Percentiles rank a stretch among this genome's conserved stretches.
These are phyloP conservation scores for Citrus glauca DNA, from an alignment of 345 rosid species.

Conservation along the genomic window DNA sequence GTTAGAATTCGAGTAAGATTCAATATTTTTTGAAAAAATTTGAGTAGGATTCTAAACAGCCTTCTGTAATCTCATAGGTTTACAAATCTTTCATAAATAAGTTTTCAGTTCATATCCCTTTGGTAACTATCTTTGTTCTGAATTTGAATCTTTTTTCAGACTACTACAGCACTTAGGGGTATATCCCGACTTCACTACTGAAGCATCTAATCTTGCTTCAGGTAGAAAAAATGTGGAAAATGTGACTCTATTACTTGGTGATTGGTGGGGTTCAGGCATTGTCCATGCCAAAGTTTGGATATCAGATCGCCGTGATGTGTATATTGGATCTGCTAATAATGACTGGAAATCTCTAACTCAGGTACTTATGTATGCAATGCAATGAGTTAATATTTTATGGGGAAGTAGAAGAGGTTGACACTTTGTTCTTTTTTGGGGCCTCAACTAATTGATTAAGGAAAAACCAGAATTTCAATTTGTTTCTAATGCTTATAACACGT, in stretches of 20 bases:
- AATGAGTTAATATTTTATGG: background rate
- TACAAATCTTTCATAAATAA: no score
- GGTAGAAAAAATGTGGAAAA: conserved; percentile 72
- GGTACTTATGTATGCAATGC: conserved; percentile 31
- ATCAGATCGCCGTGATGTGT: conserved; percentile 60
- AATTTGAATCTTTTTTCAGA: conserved; percentile 30
- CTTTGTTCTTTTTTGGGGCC: background rate
- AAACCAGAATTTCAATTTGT: background rate
- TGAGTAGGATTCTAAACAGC: no score
- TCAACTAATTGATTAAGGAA: background rate
- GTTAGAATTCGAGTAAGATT: no score
- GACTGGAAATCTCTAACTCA: conserved; percentile 96
- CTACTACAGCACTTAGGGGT: conserved; percentile 74
- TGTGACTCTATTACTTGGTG: conserved; percentile 49
- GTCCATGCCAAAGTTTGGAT: conserved; percentile 94
- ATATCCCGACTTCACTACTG: conserved; percentile 64
- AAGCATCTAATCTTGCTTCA: conserved; percentile 60
- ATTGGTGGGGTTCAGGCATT: conserved; percentile 89
- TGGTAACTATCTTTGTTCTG: no score
- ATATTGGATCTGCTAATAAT: conserved; percentile 89
- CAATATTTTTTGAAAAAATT: no score
- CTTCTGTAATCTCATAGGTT: no score
- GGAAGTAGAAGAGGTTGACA: background rate
- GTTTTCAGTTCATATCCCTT: no score
- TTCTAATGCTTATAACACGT: no score